These are phyloP conservation scores for Calvatia gigantea DNA, from an alignment of 768 basidiomycete genomes.

Conservation along the genomic window DNA sequence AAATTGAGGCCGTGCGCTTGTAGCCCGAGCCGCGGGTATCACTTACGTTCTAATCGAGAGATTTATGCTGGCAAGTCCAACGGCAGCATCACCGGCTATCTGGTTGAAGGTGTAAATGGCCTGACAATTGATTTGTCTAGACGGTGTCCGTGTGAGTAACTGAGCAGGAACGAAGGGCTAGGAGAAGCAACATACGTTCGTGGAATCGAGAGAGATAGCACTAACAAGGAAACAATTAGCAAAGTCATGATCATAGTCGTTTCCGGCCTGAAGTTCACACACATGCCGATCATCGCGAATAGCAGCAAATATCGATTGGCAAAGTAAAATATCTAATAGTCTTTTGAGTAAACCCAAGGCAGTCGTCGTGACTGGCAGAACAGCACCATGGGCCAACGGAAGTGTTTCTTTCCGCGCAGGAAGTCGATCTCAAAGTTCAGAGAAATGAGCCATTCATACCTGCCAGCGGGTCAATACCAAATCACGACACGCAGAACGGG, in stretches of 20 bases:
- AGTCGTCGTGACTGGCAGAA: background rate
- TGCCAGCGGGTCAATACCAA: slow-evolving; percentile 20
- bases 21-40: background rate
- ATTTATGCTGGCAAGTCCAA: slow-evolving; percentile 59
- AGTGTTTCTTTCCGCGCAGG: slow-evolving; percentile 50
- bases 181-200: slow-evolving; percentile 29
- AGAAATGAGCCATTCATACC: slow-evolving; percentile 64
- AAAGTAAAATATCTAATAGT: slow-evolving; percentile 59
- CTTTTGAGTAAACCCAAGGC: background rate
- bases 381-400: slow-evolving; percentile 69
- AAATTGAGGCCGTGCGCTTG: background rate
- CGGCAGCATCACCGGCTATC: slow-evolving; percentile 42
- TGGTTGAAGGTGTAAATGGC: slow-evolving; percentile 63
- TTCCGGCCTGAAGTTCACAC: slow-evolving; percentile 22
- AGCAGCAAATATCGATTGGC: slow-evolving; percentile 61
- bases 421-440: slow-evolving; percentile 63
- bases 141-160: background rate
- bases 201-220: slow-evolving; percentile 47
- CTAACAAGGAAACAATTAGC: slow-evolving; percentile 27
- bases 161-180: background rate
- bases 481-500: background rate
- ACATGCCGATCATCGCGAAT: slow-evolving; percentile 70
- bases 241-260: slow-evolving; percentile 10
- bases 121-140: slow-evolving; percentile 57
- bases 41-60: slow-evolving; percentile 56